Base-by-base conservation (phyloP, 139 green algal species). In the Choricystis sp. region DNA sequence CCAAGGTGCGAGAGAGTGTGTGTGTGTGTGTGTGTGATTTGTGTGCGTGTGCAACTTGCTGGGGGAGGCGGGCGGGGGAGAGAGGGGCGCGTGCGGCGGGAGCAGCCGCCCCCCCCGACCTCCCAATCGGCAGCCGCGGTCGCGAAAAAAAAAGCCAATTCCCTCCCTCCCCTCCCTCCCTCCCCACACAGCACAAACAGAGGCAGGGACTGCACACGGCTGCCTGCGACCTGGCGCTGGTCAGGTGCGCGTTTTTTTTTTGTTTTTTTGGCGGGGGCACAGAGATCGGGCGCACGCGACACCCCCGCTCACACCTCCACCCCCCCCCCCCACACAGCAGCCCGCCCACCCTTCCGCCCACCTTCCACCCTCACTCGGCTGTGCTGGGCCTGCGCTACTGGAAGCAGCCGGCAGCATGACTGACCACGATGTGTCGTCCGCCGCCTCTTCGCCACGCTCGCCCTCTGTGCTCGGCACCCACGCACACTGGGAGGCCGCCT, bases 161-260 rank as follows among this genome's bases (percentile, higher is more conserved):
- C 5, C 24, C 27, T 29, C 21, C 31, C 2, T 0, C 31, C 3
- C 2, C 26, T 30, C 56, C 27, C 40, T 31, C 22, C 61, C 21
- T 57, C 9, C 26, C 16, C 22, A n/a, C 71, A 64, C 70, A 81
- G 72, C 75, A 81, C 66, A 81, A 81, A 64, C 75, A 81, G 62
- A 30, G 75, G 48, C 75, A 81, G 56, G 75, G 75, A 14, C 62
- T 68, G 28, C 69, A 79, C 57, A 75, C 75, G 1, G 52, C 61
- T 3, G 60, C 63, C 40, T 9, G 40, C 16, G 40, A 16, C 40
- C 9, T 52, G 9, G 40, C 9, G 40, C 16, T 16, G 40, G 40
- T 52, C 9, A 21, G 40, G 9, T 9, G 40, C 16, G 40, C 40
- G 40, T 52, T 52, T 16, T 52, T 52, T 16, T 52, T 52, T 52